Base-by-base conservation (phyloP, 1,284 basidiomycete genomes). In the Fistulinella staudtii region DNA sequence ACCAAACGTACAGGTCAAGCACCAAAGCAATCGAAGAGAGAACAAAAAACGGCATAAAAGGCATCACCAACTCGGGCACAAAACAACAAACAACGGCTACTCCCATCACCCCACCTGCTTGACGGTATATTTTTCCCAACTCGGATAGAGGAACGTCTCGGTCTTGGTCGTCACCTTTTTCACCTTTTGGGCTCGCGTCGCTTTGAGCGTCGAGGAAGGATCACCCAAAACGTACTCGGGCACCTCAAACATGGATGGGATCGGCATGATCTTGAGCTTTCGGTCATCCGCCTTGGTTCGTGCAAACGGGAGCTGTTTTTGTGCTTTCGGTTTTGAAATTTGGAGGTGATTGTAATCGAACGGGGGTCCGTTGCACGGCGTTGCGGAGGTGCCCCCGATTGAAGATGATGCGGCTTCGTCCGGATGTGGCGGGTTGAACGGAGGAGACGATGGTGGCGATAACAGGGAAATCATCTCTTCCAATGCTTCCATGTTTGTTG, bases 51-150 rank as follows among this genome's bases (percentile, higher is more conserved):
- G n/a, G n/a, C n/a, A n/a, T n/a, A n/a, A n/a, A n/a, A n/a, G n/a
- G n/a, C n/a, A n/a, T n/a, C n/a, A n/a, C n/a, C n/a, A n/a, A n/a
- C n/a, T n/a, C n/a, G n/a, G n/a, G n/a, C n/a, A n/a, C n/a, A n/a
- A n/a, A n/a, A n/a, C n/a, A n/a, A n/a, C n/a, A n/a, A n/a, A n/a
- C n/a, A n/a, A n/a, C n/a, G n/a, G n/a, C n/a, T n/a, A n/a, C n/a
- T n/a, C n/a, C n/a, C n/a, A n/a, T 55, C 51, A 68, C 38, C 64
- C 66, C 13, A 63, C 62, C 42, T 64, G 68, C 50, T 70, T 71
- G 31, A 83, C 71, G 29, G 73, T 61, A 58, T 82, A 83, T 43
- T 77, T 68, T 58, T 82, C 73, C 81, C 82, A 84, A 42, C 72
- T 75, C 21, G 80, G 79, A 57, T 76, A 79, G 14, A 68, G 52